A percentile compares a stretch with the other conserved stretches of the same genome.
phyloP scores from a whole-genome alignment of 1,284 basidiomycete species.

The Laetiporus sulphureus region DNA sequence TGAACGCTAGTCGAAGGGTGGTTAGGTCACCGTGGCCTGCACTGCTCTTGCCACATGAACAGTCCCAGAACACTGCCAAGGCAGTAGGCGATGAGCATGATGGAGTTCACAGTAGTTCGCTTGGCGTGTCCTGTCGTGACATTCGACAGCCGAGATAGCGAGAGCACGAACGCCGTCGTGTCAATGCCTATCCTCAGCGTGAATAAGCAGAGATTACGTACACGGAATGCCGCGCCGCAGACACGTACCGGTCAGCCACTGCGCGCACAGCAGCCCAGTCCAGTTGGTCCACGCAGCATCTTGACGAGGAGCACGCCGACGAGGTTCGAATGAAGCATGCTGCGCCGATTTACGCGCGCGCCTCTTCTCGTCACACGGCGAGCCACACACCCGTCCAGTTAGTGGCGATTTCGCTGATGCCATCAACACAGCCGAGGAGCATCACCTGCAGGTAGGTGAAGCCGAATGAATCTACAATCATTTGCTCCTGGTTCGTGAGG shows the following conservation, averaged over 20 bases:
- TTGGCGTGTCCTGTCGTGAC: slow-evolving; percentile 77
- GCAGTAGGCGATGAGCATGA: slow-evolving; percentile 67
- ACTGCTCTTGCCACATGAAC: slow-evolving; percentile 67
- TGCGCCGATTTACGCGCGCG: slow-evolving; percentile 50
- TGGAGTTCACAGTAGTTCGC: slow-evolving; percentile 58
- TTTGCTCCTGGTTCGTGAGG: slow-evolving; percentile 57
- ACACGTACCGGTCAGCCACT: slow-evolving; percentile 50
- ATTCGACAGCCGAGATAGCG: slow-evolving; percentile 60
- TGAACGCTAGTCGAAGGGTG: neutral
- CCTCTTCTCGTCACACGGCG: slow-evolving; percentile 43
- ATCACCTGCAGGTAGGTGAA: slow-evolving; percentile 59
- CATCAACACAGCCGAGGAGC: slow-evolving; percentile 60
- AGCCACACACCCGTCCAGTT: slow-evolving; percentile 54
- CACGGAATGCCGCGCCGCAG: neutral
- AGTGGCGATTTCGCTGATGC: slow-evolving; percentile 55
- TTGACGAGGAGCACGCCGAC: too few relatives aligned
- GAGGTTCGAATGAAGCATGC: slow-evolving; percentile 54
- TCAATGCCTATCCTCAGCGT: slow-evolving; percentile 41
- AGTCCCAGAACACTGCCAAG: slow-evolving; percentile 64
- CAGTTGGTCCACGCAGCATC: too few relatives aligned
- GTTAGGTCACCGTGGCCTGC: slow-evolving; percentile 46
- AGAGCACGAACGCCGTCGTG: slow-evolving; percentile 62
- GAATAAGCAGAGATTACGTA: slow-evolving; percentile 1
- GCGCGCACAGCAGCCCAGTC: too few relatives aligned
- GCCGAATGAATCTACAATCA: slow-evolving; percentile 61